Percentiles rank a stretch among this genome's conserved stretches.
Evolutionary conservation across 129 eudicot genomes (phyloP).

Genomic region (Artemisia tridentata): DNA sequence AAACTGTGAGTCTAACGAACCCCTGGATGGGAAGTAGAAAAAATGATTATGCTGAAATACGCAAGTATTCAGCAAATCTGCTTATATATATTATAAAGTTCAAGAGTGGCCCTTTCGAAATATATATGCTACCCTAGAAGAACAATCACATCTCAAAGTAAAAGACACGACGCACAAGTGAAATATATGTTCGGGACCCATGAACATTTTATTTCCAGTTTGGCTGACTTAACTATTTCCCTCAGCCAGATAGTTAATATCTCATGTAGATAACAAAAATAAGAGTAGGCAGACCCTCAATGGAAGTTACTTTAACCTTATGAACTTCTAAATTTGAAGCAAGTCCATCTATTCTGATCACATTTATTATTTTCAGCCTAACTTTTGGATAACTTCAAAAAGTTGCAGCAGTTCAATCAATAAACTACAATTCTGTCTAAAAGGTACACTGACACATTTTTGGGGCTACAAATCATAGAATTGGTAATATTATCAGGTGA

Average conservation of each 20-base stretch:
- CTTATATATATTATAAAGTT: not conserved
- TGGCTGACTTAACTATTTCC: not conserved
- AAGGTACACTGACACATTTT: not conserved
- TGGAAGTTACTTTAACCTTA: conserved; percentile 2
- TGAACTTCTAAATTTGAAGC: not conserved
- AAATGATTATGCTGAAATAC: not conserved
- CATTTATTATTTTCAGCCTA: not conserved
- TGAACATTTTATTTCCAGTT: not conserved
- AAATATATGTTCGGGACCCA: not conserved
- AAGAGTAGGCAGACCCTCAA: not conserved
- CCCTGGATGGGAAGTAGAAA: not conserved
- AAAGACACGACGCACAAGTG: not conserved
- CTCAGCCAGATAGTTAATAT: conserved; percentile 9
- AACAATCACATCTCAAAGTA: not conserved
- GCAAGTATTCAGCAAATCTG: not conserved
- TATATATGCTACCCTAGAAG: conserved; percentile 4
- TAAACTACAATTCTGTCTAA: not conserved
- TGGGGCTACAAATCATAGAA: conserved; percentile 3
- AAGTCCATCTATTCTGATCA: conserved; percentile 3
- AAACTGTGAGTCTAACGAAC: conserved; percentile 1
- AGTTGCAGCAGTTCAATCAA: not conserved
- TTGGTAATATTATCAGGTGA: not conserved
- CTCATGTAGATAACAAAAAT: conserved; percentile 9
- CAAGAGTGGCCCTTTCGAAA: not conserved
- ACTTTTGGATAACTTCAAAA: not conserved